Conservation (phyloP, 2,329 filamentous ascomycete species). For the Aphanoascus verrucosus region DNA sequence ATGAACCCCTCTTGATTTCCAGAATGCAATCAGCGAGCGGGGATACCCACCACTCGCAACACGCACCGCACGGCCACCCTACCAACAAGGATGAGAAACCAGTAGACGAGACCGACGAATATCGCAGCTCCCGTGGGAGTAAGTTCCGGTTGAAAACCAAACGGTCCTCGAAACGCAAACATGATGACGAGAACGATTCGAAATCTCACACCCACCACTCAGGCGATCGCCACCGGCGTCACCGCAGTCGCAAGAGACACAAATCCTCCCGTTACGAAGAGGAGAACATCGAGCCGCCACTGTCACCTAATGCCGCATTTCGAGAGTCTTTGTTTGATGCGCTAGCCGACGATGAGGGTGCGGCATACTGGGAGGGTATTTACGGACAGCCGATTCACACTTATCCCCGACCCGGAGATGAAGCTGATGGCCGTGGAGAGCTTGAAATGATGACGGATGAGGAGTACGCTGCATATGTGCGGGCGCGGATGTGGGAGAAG, state of each 20-base stretch:
- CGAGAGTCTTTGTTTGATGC: slow-evolving; percentile 92
- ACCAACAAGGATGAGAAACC: neutral
- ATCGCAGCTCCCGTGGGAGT: slow-evolving; percentile 15
- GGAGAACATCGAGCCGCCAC: slow-evolving; percentile 17
- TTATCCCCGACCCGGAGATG: slow-evolving; percentile 47
- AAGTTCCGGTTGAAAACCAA: slow-evolving; percentile 30
- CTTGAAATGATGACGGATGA: slow-evolving; percentile 86
- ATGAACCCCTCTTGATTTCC: neutral
- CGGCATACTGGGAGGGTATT: slow-evolving; percentile 88
- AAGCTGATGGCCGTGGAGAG: slow-evolving; percentile 41
- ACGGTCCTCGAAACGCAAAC: slow-evolving; percentile 1
- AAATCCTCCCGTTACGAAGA: slow-evolving; percentile 15
- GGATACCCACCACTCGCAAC: neutral
- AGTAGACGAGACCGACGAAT: slow-evolving; percentile 11
- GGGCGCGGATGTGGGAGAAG: slow-evolving; percentile 89
- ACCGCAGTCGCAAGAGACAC: slow-evolving; percentile 21
- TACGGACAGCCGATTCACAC: slow-evolving; percentile 90
- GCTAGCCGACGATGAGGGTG: slow-evolving; percentile 91
- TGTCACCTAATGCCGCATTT: slow-evolving; percentile 67
- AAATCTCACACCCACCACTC: slow-evolving; percentile 16
- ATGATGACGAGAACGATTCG: slow-evolving; percentile 15
- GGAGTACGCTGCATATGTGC: slow-evolving; percentile 77
- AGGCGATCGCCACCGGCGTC: slow-evolving; percentile 17
- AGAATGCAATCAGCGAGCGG: neutral
- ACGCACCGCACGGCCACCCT: neutral